phyloP scores from a whole-genome alignment of 768 basidiomycete species.

The Termitomyces sp. region DNA sequence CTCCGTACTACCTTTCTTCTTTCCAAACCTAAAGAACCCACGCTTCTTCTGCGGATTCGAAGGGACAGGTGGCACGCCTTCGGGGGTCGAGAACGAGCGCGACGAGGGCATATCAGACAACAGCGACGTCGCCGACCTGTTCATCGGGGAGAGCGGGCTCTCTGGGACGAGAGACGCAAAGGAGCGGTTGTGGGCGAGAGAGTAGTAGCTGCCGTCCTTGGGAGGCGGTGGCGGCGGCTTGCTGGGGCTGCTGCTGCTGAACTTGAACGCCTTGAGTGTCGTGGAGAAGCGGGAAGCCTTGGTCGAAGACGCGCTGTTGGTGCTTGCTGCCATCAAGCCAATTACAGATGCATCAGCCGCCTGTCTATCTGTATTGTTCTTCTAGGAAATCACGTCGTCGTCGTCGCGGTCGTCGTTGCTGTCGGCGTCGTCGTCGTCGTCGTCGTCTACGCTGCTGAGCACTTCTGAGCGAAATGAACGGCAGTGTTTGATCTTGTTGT shows the following conservation, averaged over 20 bases:
- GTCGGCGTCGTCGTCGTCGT: not conserved
- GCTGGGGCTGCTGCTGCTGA: constrained; percentile 27
- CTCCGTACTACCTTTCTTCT: constrained; percentile 25
- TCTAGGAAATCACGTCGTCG: not conserved
- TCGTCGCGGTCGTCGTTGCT: not conserved
- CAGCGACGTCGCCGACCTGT: constrained; percentile 35
- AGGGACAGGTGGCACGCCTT: constrained; percentile 14
- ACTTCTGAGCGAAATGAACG: not conserved
- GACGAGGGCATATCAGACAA: constrained; percentile 27
- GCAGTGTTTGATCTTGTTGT: not conserved
- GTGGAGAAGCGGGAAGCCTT: constrained; percentile 32
- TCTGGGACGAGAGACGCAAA: constrained; percentile 40
- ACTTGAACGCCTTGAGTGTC: constrained; percentile 32
- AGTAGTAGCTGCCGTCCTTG: constrained; percentile 53
- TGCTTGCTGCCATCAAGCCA: constrained; percentile 24
- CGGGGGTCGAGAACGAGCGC: constrained; percentile 17
- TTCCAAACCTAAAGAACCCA: constrained; percentile 42
- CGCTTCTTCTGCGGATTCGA: constrained; percentile 34
- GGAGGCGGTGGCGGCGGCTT: constrained; percentile 53
- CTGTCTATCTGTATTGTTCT: not conserved
- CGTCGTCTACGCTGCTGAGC: not conserved
- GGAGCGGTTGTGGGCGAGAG: constrained; percentile 44
- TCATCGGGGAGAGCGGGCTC: constrained; percentile 38
- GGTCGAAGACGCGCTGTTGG: constrained; percentile 17
- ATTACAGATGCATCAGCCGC: not conserved